phyloP scores from a whole-genome alignment of 306 rosid genomes.

The Acmispon strigosus region DNA sequence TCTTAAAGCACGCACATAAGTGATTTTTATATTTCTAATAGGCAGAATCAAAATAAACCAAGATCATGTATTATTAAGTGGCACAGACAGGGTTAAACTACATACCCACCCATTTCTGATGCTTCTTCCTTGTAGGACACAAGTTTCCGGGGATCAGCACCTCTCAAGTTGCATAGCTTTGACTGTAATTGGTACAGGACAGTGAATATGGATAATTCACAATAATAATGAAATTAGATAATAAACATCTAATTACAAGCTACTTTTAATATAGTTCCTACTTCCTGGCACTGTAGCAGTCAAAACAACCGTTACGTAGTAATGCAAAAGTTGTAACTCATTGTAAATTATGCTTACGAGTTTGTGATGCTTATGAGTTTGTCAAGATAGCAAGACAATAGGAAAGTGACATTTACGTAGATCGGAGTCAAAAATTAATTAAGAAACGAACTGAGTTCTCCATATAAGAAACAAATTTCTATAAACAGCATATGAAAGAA shows the following conservation, averaged over 20 bases:
- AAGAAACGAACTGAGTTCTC: not conserved
- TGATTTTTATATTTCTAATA: not conserved
- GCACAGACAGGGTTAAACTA: conserved; percentile 24
- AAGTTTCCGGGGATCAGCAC: conserved; percentile 50
- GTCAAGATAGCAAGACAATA: not conserved
- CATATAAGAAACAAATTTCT: not conserved
- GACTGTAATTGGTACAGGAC: conserved; percentile 48
- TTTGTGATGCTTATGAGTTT: not conserved
- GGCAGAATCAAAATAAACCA: not conserved
- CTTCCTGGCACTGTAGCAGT: not conserved
- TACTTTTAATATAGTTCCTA: not conserved
- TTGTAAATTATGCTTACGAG: not conserved
- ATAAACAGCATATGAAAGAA: not conserved
- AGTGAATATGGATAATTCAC: not conserved
- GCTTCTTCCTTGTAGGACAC: conserved; percentile 79
- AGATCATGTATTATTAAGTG: not conserved
- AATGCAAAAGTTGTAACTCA: not conserved
- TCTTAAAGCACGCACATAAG: not conserved
- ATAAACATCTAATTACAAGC: not conserved
- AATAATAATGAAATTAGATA: not conserved
- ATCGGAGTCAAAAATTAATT: not conserved
- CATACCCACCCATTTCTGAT: conserved; percentile 98
- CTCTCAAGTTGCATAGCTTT: conserved; percentile 71
- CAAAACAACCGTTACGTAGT: not conserved
- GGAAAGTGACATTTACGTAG: not conserved